These are phyloP conservation scores for Puccinia triticina DNA, from an alignment of 1,284 basidiomycete genomes.

Conservation along the genomic window DNA sequence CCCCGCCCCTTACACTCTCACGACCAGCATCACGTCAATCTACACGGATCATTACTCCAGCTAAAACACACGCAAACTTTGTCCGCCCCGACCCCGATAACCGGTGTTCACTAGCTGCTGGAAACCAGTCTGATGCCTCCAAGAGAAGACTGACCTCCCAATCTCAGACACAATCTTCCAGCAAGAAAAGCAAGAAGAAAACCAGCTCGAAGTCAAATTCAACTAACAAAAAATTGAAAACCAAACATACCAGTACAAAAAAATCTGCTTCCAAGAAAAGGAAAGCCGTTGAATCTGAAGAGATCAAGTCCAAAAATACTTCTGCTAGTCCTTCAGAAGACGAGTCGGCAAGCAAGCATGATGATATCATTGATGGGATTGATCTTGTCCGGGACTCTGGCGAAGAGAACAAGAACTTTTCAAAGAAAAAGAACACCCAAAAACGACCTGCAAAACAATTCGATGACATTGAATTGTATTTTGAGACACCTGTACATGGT, in stretches of 20 bases:
- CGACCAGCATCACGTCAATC: constrained; percentile 18
- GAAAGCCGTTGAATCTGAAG: too few relatives aligned
- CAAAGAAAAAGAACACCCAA: constrained; percentile 1
- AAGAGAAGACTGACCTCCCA: neutral
- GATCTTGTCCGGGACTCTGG: neutral
- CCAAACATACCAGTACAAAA: too few relatives aligned
- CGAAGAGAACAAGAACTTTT: neutral
- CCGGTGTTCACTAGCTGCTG: too few relatives aligned
- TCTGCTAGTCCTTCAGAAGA: too few relatives aligned
- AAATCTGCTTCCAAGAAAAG: too few relatives aligned
- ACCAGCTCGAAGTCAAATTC: too few relatives aligned
- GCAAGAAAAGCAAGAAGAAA: neutral
- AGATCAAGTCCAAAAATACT: too few relatives aligned
- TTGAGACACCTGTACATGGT: neutral
- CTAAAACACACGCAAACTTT: neutral
- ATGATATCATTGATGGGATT: neutral
- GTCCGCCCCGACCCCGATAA: neutral
- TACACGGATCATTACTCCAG: constrained; percentile 1
- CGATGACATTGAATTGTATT: neutral
- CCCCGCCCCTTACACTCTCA: too few relatives aligned
- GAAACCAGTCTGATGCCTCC: neutral
- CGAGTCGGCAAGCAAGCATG: neutral
- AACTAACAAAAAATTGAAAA: too few relatives aligned
- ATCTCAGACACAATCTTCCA: neutral
- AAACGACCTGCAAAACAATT: neutral